Conservation (phyloP, 129 eudicot genomes). For the Erigeron canadensis region DNA sequence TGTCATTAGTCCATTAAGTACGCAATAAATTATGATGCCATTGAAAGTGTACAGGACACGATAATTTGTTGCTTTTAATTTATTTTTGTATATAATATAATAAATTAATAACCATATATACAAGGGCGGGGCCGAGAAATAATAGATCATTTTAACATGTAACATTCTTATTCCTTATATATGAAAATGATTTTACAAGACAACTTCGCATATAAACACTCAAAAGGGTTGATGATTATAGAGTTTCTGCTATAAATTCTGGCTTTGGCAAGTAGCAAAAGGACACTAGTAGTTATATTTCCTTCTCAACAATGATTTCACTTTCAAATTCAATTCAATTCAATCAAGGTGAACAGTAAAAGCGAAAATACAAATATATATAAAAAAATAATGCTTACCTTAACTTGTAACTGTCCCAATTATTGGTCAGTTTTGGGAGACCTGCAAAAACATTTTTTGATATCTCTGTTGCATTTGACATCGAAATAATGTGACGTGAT, state of each 20-base stretch:
- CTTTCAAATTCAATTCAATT: no score
- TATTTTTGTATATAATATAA: no score
- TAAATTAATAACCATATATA: no score
- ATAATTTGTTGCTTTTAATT: neutral
- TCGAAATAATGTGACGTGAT: no score
- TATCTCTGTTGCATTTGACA: no score
- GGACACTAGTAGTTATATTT: neutral
- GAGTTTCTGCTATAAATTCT: neutral
- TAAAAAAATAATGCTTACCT: neutral
- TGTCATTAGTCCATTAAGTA: constrained; percentile 7
- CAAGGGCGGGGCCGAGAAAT: no score
- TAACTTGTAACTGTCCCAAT: no score
- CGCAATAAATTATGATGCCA: constrained; percentile 5
- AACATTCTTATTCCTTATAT: neutral
- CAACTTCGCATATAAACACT: no score
- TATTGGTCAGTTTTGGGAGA: no score
- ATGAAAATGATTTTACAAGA: neutral
- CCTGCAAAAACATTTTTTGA: no score
- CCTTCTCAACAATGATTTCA: neutral
- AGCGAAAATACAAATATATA: no score
- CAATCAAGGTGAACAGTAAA: neutral
- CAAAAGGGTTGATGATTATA: neutral
- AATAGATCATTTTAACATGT: no score
- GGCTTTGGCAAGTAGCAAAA: neutral
- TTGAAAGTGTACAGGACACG: neutral